Conservation (phyloP, 1,284 basidiomycete species). For the Sanghuangporus baumii region DNA sequence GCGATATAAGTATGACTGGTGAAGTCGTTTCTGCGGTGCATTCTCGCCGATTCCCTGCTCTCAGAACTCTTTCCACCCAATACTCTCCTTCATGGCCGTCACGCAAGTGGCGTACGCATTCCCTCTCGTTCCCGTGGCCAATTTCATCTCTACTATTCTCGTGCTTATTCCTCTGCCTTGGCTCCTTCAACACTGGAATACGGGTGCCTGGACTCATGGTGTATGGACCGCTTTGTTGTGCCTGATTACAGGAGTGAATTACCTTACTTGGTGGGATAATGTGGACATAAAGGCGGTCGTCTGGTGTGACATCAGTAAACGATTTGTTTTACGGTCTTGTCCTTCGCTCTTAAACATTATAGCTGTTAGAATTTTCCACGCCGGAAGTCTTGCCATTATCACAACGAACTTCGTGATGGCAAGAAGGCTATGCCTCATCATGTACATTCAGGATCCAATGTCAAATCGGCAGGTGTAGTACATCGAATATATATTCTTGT, state of each 20-base stretch:
- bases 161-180: not conserved
- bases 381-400: not conserved
- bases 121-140: not conserved
- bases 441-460: not conserved
- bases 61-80: too few relatives aligned
- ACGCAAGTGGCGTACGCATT: not conserved
- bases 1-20: too few relatives aligned
- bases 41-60: too few relatives aligned
- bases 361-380: not conserved
- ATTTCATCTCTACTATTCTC: not conserved
- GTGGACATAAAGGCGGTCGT: not conserved
- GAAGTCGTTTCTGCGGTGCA: too few relatives aligned
- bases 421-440: not conserved
- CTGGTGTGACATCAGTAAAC: not conserved
- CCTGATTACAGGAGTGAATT: not conserved
- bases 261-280: not conserved
- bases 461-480: not conserved
- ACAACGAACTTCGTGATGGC: not conserved
- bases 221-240: not conserved
- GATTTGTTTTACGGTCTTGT: not conserved
- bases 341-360: not conserved
- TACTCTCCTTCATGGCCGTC: too few relatives aligned
- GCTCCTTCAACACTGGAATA: conserved; percentile 1
- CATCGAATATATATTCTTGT: not conserved
- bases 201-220: not conserved